Conservation (phyloP, 2,329 filamentous ascomycete genomes). For the Apiospora rasikravindrae region DNA sequence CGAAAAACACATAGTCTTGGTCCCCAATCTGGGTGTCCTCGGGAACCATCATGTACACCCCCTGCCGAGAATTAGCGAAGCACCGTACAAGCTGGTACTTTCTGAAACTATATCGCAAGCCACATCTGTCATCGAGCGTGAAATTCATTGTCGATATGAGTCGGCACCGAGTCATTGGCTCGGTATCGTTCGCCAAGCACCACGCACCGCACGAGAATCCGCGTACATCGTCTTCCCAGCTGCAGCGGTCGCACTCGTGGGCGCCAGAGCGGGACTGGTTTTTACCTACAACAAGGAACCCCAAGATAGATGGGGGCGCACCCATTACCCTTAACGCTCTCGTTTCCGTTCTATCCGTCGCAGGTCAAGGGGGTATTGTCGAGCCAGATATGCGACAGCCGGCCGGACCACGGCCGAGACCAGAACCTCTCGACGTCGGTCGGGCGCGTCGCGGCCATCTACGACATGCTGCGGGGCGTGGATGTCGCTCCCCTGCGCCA, state of each 20-base stretch:
- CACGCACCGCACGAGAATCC: neutral
- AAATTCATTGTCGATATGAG: neutral
- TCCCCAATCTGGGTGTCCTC: neutral
- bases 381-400: neutral
- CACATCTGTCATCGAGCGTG: neutral
- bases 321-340: slow-evolving; percentile 15
- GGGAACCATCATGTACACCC: neutral
- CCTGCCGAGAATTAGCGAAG: neutral
- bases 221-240: neutral
- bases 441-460: neutral
- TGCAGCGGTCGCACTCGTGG: neutral
- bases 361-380: slow-evolving; percentile 13
- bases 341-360: slow-evolving; percentile 11
- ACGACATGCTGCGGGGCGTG: neutral
- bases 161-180: neutral
- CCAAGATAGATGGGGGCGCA: neutral
- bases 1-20: neutral
- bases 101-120: neutral
- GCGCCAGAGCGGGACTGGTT: neutral
- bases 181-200: neutral
- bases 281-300: neutral
- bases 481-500: neutral
- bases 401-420: neutral
- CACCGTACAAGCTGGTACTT: neutral
- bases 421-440: neutral